phyloP scores from a whole-genome alignment of 495 filamentous ascomycete genomes.

The Hyaloscypha hepaticicola region DNA sequence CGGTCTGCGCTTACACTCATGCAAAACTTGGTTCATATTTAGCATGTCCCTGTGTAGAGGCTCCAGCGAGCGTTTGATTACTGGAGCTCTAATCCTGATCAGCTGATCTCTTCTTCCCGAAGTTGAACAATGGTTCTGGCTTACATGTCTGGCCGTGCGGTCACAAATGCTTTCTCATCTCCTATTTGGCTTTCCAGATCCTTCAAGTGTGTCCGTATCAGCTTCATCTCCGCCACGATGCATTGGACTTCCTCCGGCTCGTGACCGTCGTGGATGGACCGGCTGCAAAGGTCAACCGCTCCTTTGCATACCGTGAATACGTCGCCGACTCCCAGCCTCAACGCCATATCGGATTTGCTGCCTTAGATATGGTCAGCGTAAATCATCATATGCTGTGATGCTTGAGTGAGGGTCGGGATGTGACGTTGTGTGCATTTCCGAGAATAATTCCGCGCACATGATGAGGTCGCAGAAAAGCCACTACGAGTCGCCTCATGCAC shows the following conservation, averaged over 20 bases:
- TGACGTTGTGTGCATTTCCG: not conserved
- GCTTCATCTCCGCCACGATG: constrained; percentile 6
- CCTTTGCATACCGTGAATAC: constrained; percentile 12
- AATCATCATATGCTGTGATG: not conserved
- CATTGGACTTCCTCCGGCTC: not conserved
- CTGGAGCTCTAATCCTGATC: constrained; percentile 2
- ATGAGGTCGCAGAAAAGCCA: not conserved
- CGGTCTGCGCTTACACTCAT: constrained; percentile 6
- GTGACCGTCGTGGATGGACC: not conserved
- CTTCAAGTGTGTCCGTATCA: constrained; percentile 10
- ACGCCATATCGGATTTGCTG: not conserved
- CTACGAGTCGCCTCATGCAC: not conserved
- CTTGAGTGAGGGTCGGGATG: not conserved
- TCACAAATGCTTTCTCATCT: constrained; percentile 4
- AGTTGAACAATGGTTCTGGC: not conserved
- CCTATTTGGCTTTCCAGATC: constrained; percentile 7
- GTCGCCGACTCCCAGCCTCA: constrained; percentile 12
- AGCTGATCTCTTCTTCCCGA: not conserved
- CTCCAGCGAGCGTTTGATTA: constrained; percentile 4
- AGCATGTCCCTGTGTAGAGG: constrained; percentile 10
- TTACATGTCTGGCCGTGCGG: constrained; percentile 9
- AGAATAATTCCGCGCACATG: not conserved
- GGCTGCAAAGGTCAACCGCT: constrained; percentile 10
- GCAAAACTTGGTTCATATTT: constrained; percentile 4
- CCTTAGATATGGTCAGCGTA: not conserved